Conservation (phyloP, 768 basidiomycete species). For the Dendrothele bispora region DNA sequence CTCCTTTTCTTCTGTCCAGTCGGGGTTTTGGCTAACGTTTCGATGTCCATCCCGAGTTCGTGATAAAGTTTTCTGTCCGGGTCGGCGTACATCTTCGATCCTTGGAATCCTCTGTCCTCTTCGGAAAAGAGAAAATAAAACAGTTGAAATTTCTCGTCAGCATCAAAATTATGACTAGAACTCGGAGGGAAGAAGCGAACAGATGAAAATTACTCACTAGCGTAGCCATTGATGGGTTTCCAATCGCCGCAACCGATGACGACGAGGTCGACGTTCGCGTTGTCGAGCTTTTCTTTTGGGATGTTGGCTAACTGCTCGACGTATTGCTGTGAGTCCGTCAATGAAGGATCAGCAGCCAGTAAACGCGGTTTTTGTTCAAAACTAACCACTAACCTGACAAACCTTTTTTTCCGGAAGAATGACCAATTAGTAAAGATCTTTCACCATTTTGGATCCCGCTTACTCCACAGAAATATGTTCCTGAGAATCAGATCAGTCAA, state of each 20-base stretch:
- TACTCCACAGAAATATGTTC: slow-evolving; percentile 69
- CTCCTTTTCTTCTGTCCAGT: slow-evolving; percentile 41
- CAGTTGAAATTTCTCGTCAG: no score
- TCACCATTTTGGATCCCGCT: not conserved
- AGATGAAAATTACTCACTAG: slow-evolving; percentile 38
- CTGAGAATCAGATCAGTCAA: no score
- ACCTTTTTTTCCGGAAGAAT: no score
- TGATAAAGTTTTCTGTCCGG: slow-evolving; percentile 59
- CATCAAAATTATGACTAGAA: no score
- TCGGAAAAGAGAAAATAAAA: no score
- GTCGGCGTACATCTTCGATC: slow-evolving; percentile 59
- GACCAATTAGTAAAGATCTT: not conserved
- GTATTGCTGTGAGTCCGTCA: no score
- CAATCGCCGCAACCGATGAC: slow-evolving; percentile 65
- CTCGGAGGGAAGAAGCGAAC: no score
- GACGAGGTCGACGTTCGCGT: slow-evolving; percentile 40
- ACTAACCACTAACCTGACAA: no score
- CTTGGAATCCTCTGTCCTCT: slow-evolving; percentile 46
- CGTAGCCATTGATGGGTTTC: slow-evolving; percentile 48
- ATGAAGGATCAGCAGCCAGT: no score
- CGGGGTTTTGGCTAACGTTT: slow-evolving; percentile 46
- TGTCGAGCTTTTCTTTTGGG: slow-evolving; percentile 36
- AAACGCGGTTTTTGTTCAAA: no score
- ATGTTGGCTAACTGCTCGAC: slow-evolving; percentile 45
- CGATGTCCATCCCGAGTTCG: slow-evolving; percentile 58